A percentile compares a stretch with the other conserved stretches of the same genome.
These are phyloP conservation scores for Gossypium schwendimanii DNA, from an alignment of 441 rosid species.

Conservation along the genomic window DNA sequence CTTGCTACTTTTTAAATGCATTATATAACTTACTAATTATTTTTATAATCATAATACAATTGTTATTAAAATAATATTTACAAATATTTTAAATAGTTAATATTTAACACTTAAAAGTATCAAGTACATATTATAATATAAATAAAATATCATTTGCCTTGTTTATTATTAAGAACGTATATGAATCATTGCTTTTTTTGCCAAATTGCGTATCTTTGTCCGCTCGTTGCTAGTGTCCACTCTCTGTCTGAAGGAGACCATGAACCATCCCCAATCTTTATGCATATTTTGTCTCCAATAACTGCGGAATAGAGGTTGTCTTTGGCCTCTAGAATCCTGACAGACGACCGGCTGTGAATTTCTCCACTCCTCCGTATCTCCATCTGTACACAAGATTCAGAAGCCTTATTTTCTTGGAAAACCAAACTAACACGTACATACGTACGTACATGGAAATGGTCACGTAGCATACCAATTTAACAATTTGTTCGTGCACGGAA, in stretches of 20 bases:
- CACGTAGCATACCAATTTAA: constrained; percentile 46
- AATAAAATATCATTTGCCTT: too few species aligned
- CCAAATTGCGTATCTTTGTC: constrained; percentile 81
- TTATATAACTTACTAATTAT: too few species aligned
- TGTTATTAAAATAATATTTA: too few species aligned
- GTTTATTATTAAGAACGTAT: neutral
- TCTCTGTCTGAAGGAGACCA: constrained; percentile 83
- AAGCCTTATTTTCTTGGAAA: neutral
- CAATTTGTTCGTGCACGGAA: constrained; percentile 65
- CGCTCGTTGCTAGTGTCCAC: constrained; percentile 66
- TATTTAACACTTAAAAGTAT: too few species aligned
- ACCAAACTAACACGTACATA: constrained; percentile 1
- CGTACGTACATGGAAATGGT: neutral
- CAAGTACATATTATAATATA: too few species aligned
- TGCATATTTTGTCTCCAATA: constrained; percentile 64
- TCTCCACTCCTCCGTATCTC: constrained; percentile 55
- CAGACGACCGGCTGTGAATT: constrained; percentile 62
- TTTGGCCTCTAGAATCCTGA: constrained; percentile 55
- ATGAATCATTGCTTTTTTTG: constrained; percentile 45
- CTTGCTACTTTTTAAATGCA: too few species aligned
- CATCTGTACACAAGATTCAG: constrained; percentile 34
- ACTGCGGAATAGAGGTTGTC: constrained; percentile 67
- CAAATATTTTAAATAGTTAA: too few species aligned
- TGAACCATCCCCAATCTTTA: constrained; percentile 84
- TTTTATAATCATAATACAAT: too few species aligned